A percentile compares a stretch with the other conserved stretches of the same genome.
Evolutionary conservation across 2,329 filamentous ascomycete genomes (phyloP).

Genomic region (Penicillium sumatraense): DNA sequence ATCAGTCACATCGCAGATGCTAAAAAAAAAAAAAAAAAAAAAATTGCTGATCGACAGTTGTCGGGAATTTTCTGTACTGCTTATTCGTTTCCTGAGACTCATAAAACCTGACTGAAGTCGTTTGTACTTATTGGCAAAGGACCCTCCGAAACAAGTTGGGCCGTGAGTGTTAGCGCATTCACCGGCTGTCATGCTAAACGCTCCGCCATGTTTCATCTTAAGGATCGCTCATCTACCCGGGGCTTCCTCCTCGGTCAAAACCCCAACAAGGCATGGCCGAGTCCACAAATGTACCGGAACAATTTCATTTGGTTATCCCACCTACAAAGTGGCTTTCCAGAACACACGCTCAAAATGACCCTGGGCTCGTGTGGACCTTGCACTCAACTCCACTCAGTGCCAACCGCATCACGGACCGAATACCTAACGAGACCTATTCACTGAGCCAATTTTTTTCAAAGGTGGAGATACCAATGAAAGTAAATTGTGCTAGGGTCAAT

Average conservation of each 20-base stretch:
- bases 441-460: neutral
- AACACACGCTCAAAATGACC: conserved; percentile 8
- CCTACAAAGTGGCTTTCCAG: conserved; percentile 6
- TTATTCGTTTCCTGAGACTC: neutral
- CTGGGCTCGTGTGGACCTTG: conserved; percentile 9
- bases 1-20: neutral
- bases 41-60: neutral
- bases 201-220: conserved; percentile 28
- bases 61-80: neutral
- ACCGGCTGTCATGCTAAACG: conserved; percentile 11
- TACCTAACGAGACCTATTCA: neutral
- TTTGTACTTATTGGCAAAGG: conserved; percentile 12
- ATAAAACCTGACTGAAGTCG: neutral
- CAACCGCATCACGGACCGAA: neutral
- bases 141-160: conserved; percentile 13
- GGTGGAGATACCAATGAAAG: neutral
- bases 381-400: conserved; percentile 13
- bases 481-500: conserved; percentile 13
- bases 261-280: conserved; percentile 20
- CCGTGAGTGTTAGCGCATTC: conserved; percentile 6
- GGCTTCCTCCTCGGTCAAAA: conserved; percentile 13
- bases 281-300: conserved; percentile 16
- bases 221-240: conserved; percentile 21
- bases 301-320: conserved; percentile 20
- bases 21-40: neutral